Conservation (phyloP, 106 monocot genomes). For the Apostasia shenzhenica region DNA sequence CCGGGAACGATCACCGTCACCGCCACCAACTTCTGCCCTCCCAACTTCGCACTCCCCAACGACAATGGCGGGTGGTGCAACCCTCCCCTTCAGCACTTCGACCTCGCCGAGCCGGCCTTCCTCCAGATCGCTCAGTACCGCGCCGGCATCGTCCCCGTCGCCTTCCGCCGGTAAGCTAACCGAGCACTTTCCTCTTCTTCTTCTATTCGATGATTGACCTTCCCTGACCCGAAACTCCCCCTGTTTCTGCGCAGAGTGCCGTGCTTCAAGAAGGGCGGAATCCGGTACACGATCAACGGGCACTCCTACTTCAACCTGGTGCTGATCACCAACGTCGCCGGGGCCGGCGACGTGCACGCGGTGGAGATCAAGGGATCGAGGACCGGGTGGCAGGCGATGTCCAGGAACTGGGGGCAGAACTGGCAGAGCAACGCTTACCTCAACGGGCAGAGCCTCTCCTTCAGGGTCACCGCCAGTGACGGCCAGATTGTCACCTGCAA, state of each 20-base stretch:
- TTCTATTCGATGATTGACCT: neutral
- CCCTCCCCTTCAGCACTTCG: conserved; percentile 29
- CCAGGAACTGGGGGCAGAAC: conserved; percentile 38
- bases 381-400: conserved; percentile 55
- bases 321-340: conserved; percentile 17
- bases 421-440: conserved; percentile 25
- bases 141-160: conserved; percentile 64
- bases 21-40: too few species aligned
- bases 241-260: conserved; percentile 27
- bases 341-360: conserved; percentile 47
- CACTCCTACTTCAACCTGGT: conserved; percentile 54
- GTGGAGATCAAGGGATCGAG: conserved; percentile 52
- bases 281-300: conserved; percentile 56
- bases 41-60: too few species aligned
- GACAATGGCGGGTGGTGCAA: too few species aligned
- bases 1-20: too few species aligned
- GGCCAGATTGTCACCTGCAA: conserved; percentile 41
- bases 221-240: neutral
- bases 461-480: conserved; percentile 48
- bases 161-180: conserved; percentile 17
- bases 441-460: conserved; percentile 50
- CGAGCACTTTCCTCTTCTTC: neutral
- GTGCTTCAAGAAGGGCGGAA: conserved; percentile 48
- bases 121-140: conserved; percentile 61
- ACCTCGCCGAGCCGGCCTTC: conserved; percentile 65